phyloP scores from a whole-genome alignment of 202 grass and related monocot genomes.

The Bolboschoenoplectus hybrid region DNA sequence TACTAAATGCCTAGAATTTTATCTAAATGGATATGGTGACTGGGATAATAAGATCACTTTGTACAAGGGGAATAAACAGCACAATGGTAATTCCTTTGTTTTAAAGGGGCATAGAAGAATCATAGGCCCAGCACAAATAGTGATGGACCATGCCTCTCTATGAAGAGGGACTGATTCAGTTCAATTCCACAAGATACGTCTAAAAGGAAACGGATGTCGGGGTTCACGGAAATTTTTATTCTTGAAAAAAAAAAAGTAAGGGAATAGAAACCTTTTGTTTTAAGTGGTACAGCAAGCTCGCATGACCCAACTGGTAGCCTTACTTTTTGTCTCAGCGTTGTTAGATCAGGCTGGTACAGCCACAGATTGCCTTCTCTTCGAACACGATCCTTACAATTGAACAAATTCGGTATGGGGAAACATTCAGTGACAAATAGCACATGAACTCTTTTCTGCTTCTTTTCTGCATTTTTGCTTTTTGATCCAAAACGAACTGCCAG shows the following conservation, averaged over 20 bases:
- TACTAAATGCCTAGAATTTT: not conserved
- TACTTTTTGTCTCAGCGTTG: slow-evolving; percentile 70
- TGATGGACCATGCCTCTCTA: not conserved
- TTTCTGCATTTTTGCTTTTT: slow-evolving; percentile 34
- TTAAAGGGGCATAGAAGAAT: not conserved
- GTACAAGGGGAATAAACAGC: not conserved
- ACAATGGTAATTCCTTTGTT: not conserved
- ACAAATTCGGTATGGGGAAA: slow-evolving; percentile 86
- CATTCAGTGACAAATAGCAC: slow-evolving; percentile 86
- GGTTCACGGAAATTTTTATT: no score
- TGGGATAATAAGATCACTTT: not conserved
- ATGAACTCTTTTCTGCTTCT: slow-evolving; percentile 50
- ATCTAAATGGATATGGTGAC: not conserved
- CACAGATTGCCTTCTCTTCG: slow-evolving; percentile 79
- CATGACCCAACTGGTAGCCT: slow-evolving; percentile 81
- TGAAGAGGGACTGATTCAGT: not conserved
- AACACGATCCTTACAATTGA: slow-evolving; percentile 74
- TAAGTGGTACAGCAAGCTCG: slow-evolving; percentile 83
- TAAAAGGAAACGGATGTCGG: not conserved
- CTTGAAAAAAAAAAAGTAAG: not conserved
- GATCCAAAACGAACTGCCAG: slow-evolving; percentile 49
- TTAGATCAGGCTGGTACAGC: slow-evolving; percentile 74
- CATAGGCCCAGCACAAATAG: not conserved
- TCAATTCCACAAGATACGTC: not conserved
- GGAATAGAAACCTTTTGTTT: slow-evolving; percentile 65